These are phyloP conservation scores for Aureobasidium sp. DNA, from an alignment of 2,329 filamentous ascomycete genomes.

Conservation along the genomic window DNA sequence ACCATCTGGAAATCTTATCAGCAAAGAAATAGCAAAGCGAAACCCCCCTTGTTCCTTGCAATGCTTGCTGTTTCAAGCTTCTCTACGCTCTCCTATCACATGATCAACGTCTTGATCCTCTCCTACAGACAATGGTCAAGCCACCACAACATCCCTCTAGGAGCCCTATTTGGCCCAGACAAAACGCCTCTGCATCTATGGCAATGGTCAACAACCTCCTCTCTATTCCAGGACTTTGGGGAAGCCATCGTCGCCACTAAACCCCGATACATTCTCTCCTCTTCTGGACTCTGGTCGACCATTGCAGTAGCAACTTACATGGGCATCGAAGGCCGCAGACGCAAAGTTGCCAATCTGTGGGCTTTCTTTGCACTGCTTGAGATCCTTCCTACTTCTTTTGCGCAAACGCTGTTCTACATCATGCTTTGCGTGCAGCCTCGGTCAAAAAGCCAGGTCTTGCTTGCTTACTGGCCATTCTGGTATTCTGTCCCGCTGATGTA, in stretches of 20 bases:
- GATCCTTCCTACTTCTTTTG: constrained; percentile 31
- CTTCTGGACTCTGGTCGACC: constrained; percentile 24
- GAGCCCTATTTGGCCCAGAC: constrained; percentile 3
- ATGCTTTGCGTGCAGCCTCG: constrained; percentile 21
- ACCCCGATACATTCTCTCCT: constrained; percentile 24
- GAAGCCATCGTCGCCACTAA: constrained; percentile 25
- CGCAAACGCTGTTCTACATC: constrained; percentile 30
- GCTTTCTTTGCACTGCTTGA: constrained; percentile 30
- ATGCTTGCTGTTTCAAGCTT: constrained; percentile 27
- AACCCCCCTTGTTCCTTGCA: constrained; percentile 20
- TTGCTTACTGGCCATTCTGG: constrained; percentile 10
- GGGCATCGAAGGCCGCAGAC: constrained; percentile 24
- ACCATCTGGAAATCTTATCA: constrained; percentile 13
- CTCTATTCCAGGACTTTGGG: constrained; percentile 29
- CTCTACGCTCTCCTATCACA: constrained; percentile 27
- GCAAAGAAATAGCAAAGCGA: background rate
- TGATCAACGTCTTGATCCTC: constrained; percentile 29
- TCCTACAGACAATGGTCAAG: constrained; percentile 27
- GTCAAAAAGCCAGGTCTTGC: background rate
- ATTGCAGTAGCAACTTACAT: constrained; percentile 25
- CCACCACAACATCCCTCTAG: constrained; percentile 2
- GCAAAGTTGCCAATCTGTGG: constrained; percentile 26
- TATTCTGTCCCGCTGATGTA: constrained; percentile 17
- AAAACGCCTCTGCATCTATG: constrained; percentile 20
- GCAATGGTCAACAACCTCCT: constrained; percentile 29